Base-by-base conservation (phyloP, 768 basidiomycete species). In the Russula compacta region DNA sequence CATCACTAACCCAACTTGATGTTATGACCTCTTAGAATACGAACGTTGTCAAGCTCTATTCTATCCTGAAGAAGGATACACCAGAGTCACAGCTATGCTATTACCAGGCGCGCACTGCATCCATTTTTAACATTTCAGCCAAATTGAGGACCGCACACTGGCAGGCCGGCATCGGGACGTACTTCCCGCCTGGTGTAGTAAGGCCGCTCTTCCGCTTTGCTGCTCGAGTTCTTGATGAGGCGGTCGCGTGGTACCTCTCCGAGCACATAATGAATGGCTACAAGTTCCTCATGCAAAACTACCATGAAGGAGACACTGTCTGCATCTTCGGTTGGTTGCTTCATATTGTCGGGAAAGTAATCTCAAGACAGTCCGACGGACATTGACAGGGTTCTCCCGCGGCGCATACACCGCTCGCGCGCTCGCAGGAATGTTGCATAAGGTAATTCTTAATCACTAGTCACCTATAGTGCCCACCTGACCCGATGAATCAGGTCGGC, bases 241-340 rank as follows among this genome's bases (percentile, higher is more conserved):
- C 43, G 36, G 4, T 61, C 9, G 60, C 60, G 9, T 61, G 49
- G 55, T 61, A 56, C 50, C 49, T 61, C 43, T 56, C 49, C 6
- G 24, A 56, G 36, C 60, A 61, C 32, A 52, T 66, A 38, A 81
- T 84, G 73, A 83, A 80, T 14, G 89, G 90, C 1, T 92, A 92
- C 71, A 76, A 75, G 61, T 91, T 85, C 70, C 73, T 92, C 53
- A 90, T 92, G 89, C 78, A 85, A 61, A 90, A 87, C 66, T 89
- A 86, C 68, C 75, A 73, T 17, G 65, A 72, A 0, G 91, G 89
- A 1, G 88, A 89, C 69, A 87, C 78, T 68, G 80, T 91, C 35
- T 89, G 84, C 67, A 72, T 90, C 17, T 88, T 89, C 59, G 87
- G 86, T 84, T 58, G 17, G 74, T 67, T 12, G 40, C 33, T 42